Evolutionary conservation across 352 stramenopile genomes (phyloP).

Genomic region (Globisporangium paddicum): DNA sequence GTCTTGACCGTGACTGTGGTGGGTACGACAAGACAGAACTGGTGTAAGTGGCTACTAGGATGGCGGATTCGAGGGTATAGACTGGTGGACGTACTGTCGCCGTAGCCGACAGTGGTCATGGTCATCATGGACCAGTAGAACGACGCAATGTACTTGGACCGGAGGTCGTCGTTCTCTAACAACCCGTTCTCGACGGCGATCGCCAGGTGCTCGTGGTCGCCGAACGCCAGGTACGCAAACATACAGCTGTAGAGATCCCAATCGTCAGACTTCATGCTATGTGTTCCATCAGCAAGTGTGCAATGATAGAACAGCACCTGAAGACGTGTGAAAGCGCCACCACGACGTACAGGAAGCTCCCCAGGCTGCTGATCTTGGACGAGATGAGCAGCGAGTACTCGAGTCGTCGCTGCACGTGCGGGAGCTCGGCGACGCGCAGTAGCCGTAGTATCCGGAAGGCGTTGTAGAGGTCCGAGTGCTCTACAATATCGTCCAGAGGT

Average conservation of each 20-base stretch:
- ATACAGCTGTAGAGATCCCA: constrained; percentile 31
- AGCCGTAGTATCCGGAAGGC: constrained; percentile 44
- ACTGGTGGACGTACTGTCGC: constrained; percentile 47
- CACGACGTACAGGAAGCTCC: constrained; percentile 69
- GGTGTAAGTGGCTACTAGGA: background rate
- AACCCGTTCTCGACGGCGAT: constrained; percentile 32
- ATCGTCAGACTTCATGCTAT: background rate
- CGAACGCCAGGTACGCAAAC: constrained; percentile 68
- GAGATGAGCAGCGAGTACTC: constrained; percentile 75
- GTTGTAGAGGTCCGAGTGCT: constrained; percentile 36
- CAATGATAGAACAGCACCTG: constrained; percentile 19
- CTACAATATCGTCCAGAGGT: constrained; percentile 14
- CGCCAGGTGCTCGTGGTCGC: constrained; percentile 42
- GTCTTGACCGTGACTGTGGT: constrained; percentile 64
- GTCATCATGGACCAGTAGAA: constrained; percentile 90
- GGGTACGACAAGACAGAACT: background rate
- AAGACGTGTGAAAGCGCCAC: constrained; percentile 79
- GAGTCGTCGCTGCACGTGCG: constrained; percentile 51
- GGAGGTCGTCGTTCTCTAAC: constrained; percentile 46
- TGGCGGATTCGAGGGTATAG: background rate
- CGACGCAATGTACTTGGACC: constrained; percentile 66
- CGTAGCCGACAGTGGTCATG: constrained; percentile 77
- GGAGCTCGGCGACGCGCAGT: constrained; percentile 44
- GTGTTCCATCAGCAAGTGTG: background rate
- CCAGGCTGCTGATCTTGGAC: constrained; percentile 70